These are phyloP conservation scores for Podaxis rugospora DNA, from an alignment of 768 basidiomycete species.

Conservation along the genomic window DNA sequence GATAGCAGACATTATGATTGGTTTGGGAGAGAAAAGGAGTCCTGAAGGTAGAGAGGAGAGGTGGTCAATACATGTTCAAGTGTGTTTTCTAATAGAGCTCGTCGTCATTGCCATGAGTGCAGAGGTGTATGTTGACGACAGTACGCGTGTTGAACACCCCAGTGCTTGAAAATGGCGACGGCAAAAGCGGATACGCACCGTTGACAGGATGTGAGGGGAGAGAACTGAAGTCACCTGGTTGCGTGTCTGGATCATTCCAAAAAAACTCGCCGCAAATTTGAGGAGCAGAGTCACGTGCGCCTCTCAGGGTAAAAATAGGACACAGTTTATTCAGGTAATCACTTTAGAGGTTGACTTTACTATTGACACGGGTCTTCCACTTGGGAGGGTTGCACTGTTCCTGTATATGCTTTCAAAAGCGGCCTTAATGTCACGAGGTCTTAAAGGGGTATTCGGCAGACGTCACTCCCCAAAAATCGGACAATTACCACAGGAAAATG, in stretches of 20 bases:
- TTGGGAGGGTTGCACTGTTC: background rate
- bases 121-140: background rate
- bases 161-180: background rate
- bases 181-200: background rate
- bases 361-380: background rate
- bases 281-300: background rate
- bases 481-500: too few relatives aligned
- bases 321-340: background rate
- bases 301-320: background rate
- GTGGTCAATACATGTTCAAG: background rate
- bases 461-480: too few relatives aligned
- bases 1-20: conserved; percentile 41
- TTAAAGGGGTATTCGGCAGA: too few relatives aligned
- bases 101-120: background rate
- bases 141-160: background rate
- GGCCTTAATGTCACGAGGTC: too few relatives aligned
- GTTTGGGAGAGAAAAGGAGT: background rate
- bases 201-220: background rate
- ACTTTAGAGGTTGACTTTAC: background rate
- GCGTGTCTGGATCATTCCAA: background rate
- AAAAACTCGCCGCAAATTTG: background rate
- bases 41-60: background rate
- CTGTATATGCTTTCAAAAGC: too few relatives aligned
- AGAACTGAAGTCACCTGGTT: background rate
- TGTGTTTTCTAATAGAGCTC: background rate